phyloP scores from a whole-genome alignment of 345 rosid species.

The Citrus unshiu region DNA sequence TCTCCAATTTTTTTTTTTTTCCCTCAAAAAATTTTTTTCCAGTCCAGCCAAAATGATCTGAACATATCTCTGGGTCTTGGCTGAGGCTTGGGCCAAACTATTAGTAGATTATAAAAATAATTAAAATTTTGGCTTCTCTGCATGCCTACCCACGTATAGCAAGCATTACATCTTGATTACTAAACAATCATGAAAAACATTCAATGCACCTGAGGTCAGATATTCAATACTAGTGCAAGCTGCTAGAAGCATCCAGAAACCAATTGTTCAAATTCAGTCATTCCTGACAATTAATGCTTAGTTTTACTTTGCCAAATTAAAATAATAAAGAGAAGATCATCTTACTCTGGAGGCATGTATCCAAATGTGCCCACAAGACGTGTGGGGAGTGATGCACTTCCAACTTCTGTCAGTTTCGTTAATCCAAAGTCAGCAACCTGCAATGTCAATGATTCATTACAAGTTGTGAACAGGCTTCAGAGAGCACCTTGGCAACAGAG shows the following conservation, averaged over 20 bases:
- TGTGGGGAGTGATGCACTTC: constrained; percentile 56
- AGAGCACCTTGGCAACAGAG: constrained; percentile 2
- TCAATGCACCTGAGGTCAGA: neutral
- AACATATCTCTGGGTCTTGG: neutral
- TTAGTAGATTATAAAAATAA: neutral
- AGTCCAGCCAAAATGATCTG: neutral
- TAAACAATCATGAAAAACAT: neutral
- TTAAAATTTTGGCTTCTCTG: no score
- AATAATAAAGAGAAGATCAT: neutral
- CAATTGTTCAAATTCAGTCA: neutral
- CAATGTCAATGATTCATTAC: constrained; percentile 4
- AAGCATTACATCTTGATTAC: neutral
- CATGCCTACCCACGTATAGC: neutral
- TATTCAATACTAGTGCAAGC: neutral
- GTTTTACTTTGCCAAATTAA: neutral
- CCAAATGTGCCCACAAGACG: constrained; percentile 97
- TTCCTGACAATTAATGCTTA: neutral
- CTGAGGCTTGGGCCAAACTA: neutral
- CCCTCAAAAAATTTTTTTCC: neutral
- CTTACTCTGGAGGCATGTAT: constrained; percentile 99
- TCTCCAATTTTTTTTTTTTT: no score
- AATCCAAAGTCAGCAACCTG: constrained; percentile 99
- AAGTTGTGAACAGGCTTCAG: constrained; percentile 3
- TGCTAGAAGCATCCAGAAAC: neutral
- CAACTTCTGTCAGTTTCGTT: constrained; percentile 85